These are phyloP conservation scores for Passiflora organensis DNA, from an alignment of 345 rosid species.

Conservation along the genomic window DNA sequence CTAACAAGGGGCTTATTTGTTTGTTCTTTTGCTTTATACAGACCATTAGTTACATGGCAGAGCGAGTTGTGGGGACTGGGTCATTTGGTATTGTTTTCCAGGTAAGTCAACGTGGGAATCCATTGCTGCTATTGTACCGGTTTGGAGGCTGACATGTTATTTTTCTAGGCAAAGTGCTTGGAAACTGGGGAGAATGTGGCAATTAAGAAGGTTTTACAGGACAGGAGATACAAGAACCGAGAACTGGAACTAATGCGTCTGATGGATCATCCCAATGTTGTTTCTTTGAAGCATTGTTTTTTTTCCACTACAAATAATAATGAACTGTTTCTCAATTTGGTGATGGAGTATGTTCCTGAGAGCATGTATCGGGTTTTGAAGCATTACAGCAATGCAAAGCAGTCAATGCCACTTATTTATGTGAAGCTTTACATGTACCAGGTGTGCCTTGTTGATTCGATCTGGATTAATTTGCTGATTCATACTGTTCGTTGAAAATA, in stretches of 20 bases:
- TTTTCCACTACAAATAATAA: constrained; percentile 75
- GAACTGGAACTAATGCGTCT: constrained; percentile 63
- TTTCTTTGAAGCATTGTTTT: constrained; percentile 84
- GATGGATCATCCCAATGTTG: constrained; percentile 84
- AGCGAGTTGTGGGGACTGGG: constrained; percentile 82
- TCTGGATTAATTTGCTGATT: constrained; percentile 6
- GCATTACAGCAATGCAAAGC: constrained; percentile 75
- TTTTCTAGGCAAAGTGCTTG: constrained; percentile 63
- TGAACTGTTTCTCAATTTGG: constrained; percentile 81
- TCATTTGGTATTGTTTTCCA: constrained; percentile 86
- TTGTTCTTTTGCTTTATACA: constrained; percentile 25
- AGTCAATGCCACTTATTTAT: constrained; percentile 74
- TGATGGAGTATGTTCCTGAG: constrained; percentile 88
- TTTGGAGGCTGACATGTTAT: constrained; percentile 4
- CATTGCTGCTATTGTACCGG: not conserved
- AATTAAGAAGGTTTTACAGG: constrained; percentile 79
- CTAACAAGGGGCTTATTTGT: too few relatives aligned
- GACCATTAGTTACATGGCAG: constrained; percentile 94
- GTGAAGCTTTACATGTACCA: constrained; percentile 84
- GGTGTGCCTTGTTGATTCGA: constrained; percentile 27
- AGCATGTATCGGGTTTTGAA: constrained; percentile 80
- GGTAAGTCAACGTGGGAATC: constrained; percentile 20
- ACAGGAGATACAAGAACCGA: constrained; percentile 78
- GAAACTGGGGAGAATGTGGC: constrained; percentile 89
- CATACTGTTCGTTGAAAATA: not conserved